Percentiles rank a stretch among this genome's conserved stretches.
Evolutionary conservation across 345 rosid genomes (phyloP).

Genomic region (Acer yangbiense): DNA sequence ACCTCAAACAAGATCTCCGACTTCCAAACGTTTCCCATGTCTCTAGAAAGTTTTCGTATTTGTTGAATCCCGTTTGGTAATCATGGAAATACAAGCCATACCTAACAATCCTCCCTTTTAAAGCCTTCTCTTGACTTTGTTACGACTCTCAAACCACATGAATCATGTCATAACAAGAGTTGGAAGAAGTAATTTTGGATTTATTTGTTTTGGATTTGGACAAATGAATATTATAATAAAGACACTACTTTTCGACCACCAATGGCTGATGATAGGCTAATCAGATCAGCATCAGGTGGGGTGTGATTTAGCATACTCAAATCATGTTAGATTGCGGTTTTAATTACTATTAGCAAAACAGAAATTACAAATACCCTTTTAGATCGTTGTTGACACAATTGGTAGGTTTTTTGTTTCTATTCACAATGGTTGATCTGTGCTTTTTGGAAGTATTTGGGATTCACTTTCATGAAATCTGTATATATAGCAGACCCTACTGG

Average conservation of each 20-base stretch:
- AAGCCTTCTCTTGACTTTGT: not conserved
- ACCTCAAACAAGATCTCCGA: too few relatives aligned
- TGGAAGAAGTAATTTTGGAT: not conserved
- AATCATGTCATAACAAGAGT: not conserved
- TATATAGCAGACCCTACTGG: not conserved
- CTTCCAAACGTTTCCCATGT: too few relatives aligned
- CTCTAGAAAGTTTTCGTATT: too few relatives aligned
- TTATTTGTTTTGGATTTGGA: not conserved
- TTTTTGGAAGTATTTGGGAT: too few relatives aligned
- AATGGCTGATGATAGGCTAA: not conserved
- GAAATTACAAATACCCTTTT: not conserved
- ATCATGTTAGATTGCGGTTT: not conserved
- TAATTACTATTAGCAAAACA: not conserved
- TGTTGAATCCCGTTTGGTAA: too few relatives aligned
- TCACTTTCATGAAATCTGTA: constrained; percentile 8
- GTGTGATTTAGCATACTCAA: not conserved
- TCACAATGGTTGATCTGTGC: not conserved
- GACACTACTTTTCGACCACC: not conserved
- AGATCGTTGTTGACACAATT: not conserved
- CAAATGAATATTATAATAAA: too few relatives aligned
- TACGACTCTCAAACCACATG: not conserved
- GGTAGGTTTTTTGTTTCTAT: not conserved
- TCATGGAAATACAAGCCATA: too few relatives aligned
- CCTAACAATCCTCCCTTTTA: too few relatives aligned
- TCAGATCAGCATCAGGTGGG: not conserved